A percentile compares a stretch with the other conserved stretches of the same genome.
Evolutionary conservation across 805 yeast species (phyloP).

Genomic region (Teunomyces lycoperdinae): DNA sequence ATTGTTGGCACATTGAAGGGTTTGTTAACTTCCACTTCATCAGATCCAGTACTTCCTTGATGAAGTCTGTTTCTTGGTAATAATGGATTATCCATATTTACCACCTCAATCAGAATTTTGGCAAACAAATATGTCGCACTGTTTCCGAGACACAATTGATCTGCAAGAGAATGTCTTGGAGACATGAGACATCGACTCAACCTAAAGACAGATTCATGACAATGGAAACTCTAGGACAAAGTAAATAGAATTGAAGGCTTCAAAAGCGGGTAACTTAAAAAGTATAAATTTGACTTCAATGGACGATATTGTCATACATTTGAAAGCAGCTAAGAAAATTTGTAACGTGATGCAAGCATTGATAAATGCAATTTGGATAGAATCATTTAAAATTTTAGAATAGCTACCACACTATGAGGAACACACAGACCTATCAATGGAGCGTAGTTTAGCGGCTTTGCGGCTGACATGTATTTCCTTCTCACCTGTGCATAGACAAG

Average conservation of each 20-base stretch:
- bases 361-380: too few relatives aligned
- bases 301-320: not conserved
- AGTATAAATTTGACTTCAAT: not conserved
- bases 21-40: not conserved
- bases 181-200: not conserved
- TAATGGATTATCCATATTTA: slow-evolving; percentile 1
- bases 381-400: too few relatives aligned
- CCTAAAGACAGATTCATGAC: too few relatives aligned
- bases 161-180: not conserved
- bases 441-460: not conserved
- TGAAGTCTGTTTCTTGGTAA: not conserved
- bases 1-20: not conserved
- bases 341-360: not conserved
- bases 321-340: not conserved
- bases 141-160: too few relatives aligned
- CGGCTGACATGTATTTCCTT: not conserved
- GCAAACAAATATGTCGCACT: too few relatives aligned
- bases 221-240: too few relatives aligned
- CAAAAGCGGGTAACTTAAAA: not conserved
- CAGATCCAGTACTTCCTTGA: not conserved
- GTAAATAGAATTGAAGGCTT: not conserved
- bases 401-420: too few relatives aligned
- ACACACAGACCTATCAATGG: too few relatives aligned
- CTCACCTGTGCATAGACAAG: not conserved
- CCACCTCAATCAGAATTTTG: too few relatives aligned